phyloP scores from a whole-genome alignment of 2,329 filamentous ascomycete species.

The Rhynchosporium secalis region DNA sequence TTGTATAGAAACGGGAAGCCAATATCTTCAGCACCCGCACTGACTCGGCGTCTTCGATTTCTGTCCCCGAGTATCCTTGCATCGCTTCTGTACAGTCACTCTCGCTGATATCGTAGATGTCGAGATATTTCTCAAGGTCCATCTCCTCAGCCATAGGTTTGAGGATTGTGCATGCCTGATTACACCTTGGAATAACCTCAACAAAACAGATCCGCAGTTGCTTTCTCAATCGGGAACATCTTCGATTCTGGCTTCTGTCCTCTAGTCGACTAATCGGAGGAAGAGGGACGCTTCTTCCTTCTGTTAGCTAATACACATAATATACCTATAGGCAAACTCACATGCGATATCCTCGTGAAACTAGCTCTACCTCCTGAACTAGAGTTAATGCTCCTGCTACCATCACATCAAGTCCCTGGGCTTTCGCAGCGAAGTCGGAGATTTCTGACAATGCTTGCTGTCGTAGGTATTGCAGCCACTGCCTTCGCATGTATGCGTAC shows the following conservation, averaged over 20 bases:
- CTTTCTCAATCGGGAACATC: slow-evolving; percentile 78
- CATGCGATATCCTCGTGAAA: slow-evolving; percentile 87
- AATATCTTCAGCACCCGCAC: slow-evolving; percentile 78
- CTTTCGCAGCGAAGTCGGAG: slow-evolving; percentile 66
- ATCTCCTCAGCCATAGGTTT: slow-evolving; percentile 74
- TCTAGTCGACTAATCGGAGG: slow-evolving; percentile 93
- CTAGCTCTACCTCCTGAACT: slow-evolving; percentile 93
- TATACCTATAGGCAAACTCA: slow-evolving; percentile 45
- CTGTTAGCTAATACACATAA: slow-evolving; percentile 22
- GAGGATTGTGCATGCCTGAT: slow-evolving; percentile 66
- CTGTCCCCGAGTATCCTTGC: slow-evolving; percentile 60
- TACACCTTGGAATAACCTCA: slow-evolving; percentile 69
- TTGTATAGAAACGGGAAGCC: slow-evolving; percentile 75
- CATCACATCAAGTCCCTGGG: slow-evolving; percentile 79
- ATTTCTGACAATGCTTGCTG: slow-evolving; percentile 72
- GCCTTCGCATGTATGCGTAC: slow-evolving; percentile 72
- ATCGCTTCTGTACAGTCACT: slow-evolving; percentile 72
- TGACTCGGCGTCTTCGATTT: slow-evolving; percentile 76
- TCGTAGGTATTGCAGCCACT: slow-evolving; percentile 78
- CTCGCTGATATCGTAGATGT: slow-evolving; percentile 79
- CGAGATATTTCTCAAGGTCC: slow-evolving; percentile 88
- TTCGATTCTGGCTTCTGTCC: slow-evolving; percentile 73
- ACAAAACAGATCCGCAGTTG: slow-evolving; percentile 70
- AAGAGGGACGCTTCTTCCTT: slow-evolving; percentile 73
- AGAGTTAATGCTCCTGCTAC: slow-evolving; percentile 75